These are phyloP conservation scores for Aspergillus amoenus DNA, from an alignment of 2,329 filamentous ascomycete species.

Conservation along the genomic window DNA sequence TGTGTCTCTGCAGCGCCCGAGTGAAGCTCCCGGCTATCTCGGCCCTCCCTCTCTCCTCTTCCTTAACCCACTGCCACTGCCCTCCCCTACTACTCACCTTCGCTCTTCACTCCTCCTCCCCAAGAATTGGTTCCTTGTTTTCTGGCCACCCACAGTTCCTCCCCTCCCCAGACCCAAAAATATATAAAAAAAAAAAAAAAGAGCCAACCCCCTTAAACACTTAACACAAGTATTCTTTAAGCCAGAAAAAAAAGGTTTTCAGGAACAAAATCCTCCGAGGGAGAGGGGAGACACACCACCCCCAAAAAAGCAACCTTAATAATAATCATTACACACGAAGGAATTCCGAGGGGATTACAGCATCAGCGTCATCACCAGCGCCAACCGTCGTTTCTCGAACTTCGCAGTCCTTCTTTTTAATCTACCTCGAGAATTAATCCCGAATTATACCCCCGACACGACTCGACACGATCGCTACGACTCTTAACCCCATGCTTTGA, in stretches of 20 bases:
- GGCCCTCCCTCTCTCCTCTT: slow-evolving; percentile 7
- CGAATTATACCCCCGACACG: slow-evolving; percentile 11
- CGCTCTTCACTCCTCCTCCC: slow-evolving; percentile 3
- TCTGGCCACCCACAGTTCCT: slow-evolving; percentile 11
- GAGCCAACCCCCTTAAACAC: neutral
- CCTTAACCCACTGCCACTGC: slow-evolving; percentile 9
- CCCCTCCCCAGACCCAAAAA: slow-evolving; percentile 14
- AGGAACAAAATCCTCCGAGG: slow-evolving; percentile 24
- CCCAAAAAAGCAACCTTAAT: slow-evolving; percentile 12
- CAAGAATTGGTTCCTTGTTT: slow-evolving; percentile 19
- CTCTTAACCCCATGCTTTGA: slow-evolving; percentile 25
- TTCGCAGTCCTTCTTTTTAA: slow-evolving; percentile 9
- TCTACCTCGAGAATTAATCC: slow-evolving; percentile 7
- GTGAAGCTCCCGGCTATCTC: slow-evolving; percentile 13
- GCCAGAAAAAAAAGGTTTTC: slow-evolving; percentile 16
- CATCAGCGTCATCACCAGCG: slow-evolving; percentile 15
- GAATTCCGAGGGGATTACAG: slow-evolving; percentile 1
- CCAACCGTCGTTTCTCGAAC: slow-evolving; percentile 9
- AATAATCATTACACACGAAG: slow-evolving; percentile 16
- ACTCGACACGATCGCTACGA: slow-evolving; percentile 21
- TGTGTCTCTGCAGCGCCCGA: slow-evolving; percentile 6
- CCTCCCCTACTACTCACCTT: neutral
- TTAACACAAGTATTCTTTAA: slow-evolving; percentile 10
- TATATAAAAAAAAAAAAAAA: slow-evolving; percentile 10
- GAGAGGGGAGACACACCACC: slow-evolving; percentile 13